phyloP scores from a whole-genome alignment of 1,284 basidiomycete species.

The Cystobasidium sp. region DNA sequence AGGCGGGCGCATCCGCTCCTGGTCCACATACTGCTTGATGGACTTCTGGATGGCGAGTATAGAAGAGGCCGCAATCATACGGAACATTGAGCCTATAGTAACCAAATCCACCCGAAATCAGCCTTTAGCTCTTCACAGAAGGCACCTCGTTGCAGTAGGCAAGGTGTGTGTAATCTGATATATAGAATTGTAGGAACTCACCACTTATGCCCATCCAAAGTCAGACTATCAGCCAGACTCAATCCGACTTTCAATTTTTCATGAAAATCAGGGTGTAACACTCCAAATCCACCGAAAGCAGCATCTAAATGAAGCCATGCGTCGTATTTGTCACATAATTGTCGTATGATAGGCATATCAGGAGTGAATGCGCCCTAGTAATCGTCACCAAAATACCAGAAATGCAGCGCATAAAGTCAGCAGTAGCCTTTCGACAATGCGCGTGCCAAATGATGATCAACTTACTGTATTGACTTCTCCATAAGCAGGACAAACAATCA shows the following conservation, averaged over 20 bases:
- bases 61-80: constrained; percentile 63
- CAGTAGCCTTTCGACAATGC: background rate
- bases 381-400: background rate
- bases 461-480: constrained; percentile 63
- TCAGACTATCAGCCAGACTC: constrained; percentile 60
- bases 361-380: constrained; percentile 56
- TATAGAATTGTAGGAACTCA: constrained; percentile 46
- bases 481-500: constrained; percentile 59
- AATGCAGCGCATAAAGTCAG: background rate
- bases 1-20: constrained; percentile 57
- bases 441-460: background rate
- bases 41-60: constrained; percentile 54
- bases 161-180: too few species aligned
- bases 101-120: background rate
- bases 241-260: constrained; percentile 57
- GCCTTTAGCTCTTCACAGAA: too few species aligned
- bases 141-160: too few species aligned
- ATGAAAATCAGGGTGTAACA: constrained; percentile 58
- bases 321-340: constrained; percentile 58
- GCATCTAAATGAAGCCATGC: constrained; percentile 64
- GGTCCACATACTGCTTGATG: constrained; percentile 59
- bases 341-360: constrained; percentile 33
- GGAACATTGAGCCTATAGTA: constrained; percentile 56
- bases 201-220: constrained; percentile 59
- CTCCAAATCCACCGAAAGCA: constrained; percentile 62